Evolutionary conservation across 768 basidiomycete species (phyloP).

Genomic region (Leccinum rimulosum): DNA sequence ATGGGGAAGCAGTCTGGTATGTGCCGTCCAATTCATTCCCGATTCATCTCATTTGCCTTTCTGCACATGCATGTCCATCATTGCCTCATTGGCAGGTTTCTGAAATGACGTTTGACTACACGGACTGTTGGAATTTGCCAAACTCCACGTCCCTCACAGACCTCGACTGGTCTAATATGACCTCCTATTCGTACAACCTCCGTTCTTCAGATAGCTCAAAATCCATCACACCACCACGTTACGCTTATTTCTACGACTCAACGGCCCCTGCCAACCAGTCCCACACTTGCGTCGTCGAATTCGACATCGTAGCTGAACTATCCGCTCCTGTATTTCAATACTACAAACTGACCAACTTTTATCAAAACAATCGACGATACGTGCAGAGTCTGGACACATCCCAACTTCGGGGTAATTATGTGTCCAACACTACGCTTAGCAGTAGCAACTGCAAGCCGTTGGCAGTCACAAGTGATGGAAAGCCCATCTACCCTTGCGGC

Average conservation of each 20-base stretch:
- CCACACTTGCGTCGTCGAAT: slow-evolving; percentile 74
- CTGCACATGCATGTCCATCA: slow-evolving; percentile 1
- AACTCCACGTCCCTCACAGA: slow-evolving; percentile 33
- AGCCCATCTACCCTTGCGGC: slow-evolving; percentile 89
- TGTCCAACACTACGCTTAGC: slow-evolving; percentile 47
- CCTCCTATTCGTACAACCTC: slow-evolving; percentile 63
- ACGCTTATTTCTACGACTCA: slow-evolving; percentile 66
- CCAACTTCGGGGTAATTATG: slow-evolving; percentile 77
- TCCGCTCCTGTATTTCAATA: slow-evolving; percentile 80
- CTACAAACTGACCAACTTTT: slow-evolving; percentile 96
- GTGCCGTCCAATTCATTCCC: slow-evolving; percentile 26
- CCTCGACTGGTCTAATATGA: slow-evolving; percentile 50
- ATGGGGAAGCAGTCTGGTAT: slow-evolving; percentile 76
- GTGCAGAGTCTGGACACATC: slow-evolving; percentile 85
- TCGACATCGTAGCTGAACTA: slow-evolving; percentile 79
- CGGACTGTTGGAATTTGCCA: slow-evolving; percentile 73
- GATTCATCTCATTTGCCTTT: slow-evolving; percentile 16
- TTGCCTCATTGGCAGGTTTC: slow-evolving; percentile 54
- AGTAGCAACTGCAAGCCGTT: slow-evolving; percentile 88
- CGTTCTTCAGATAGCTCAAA: slow-evolving; percentile 54
- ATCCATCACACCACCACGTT: slow-evolving; percentile 56
- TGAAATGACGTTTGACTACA: slow-evolving; percentile 95
- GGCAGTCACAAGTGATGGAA: slow-evolving; percentile 45
- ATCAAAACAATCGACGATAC: slow-evolving; percentile 97
- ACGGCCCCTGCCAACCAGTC: slow-evolving; percentile 42